Percentiles rank a stretch among this genome's conserved stretches.
phyloP scores from a whole-genome alignment of 345 rosid genomes.

The Rhodomyrtus tomentosa region DNA sequence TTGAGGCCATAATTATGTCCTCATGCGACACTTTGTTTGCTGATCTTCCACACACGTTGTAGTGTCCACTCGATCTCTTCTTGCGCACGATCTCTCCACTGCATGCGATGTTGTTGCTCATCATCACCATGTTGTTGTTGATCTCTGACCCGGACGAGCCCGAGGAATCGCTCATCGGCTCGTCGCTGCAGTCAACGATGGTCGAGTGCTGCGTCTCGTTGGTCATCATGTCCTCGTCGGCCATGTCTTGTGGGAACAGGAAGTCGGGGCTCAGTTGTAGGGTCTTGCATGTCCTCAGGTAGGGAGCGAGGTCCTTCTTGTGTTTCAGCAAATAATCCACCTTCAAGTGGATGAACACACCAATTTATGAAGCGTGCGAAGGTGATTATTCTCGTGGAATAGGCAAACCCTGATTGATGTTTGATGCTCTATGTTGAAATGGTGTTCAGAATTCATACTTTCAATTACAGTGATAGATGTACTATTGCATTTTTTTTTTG shows the following conservation, averaged over 20 bases:
- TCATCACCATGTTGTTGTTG: background rate
- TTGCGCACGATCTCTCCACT: slow-evolving; percentile 7
- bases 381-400: background rate
- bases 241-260: slow-evolving; percentile 73
- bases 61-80: slow-evolving; percentile 62
- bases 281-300: slow-evolving; percentile 48
- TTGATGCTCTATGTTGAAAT: background rate
- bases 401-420: background rate
- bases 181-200: slow-evolving; percentile 51
- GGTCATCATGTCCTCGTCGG: slow-evolving; percentile 42
- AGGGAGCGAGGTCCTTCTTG: slow-evolving; percentile 55
- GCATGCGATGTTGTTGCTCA: background rate
- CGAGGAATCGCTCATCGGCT: slow-evolving; percentile 57
- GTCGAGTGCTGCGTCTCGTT: slow-evolving; percentile 59
- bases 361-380: background rate
- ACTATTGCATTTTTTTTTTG: background rate
- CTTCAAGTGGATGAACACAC: slow-evolving; percentile 6
- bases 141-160: slow-evolving; percentile 45
- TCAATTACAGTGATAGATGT: background rate
- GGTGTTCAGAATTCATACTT: background rate
- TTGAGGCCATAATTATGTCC: slow-evolving; percentile 52
- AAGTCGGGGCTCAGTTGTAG: slow-evolving; percentile 81
- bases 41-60: slow-evolving; percentile 40
- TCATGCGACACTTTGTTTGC: slow-evolving; percentile 36
- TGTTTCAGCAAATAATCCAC: slow-evolving; percentile 90